Base-by-base conservation (phyloP, 2,329 filamentous ascomycete genomes). In the Xylariaceae sp. region DNA sequence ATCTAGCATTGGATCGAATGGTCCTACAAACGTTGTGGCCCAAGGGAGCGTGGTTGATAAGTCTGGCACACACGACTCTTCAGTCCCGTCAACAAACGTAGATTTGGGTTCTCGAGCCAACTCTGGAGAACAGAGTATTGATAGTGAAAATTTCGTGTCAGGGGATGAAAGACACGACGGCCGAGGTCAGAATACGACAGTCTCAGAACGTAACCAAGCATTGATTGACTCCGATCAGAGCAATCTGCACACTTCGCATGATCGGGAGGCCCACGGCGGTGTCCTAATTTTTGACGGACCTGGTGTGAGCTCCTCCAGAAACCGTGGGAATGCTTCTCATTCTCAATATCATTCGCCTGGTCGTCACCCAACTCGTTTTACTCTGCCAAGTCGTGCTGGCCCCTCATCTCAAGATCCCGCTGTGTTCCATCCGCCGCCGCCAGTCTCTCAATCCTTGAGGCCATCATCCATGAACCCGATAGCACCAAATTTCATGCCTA, bases 391-490 rank as follows among this genome's bases (percentile, higher is more conserved):
- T 35, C 43, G 46, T 7, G 32, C 19, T 12, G 41, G 30, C 11
- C 42, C 37, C 9, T 2, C 29, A 3, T 45, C 45, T 5, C 51
- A 31, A 44, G 19, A 42, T 32, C 11, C 31, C 19, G 35, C 46
- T 32, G 11, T 42, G 9, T 12, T 40, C 27, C 32, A 27, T 4
- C 41, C 37, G 54, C 32, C 45, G 9, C 34, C 34, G n/a, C 12
- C 39, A 26, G 29, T 32, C 19, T 12, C 41, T n/a, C 47, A 41
- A 42, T 2, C 11, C 7, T n/a, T 9, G 9, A 3, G 41, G 29
- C 9, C 51, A 8, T 49, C 55, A 46, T 42, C 47, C 45, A 35
- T 53, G 53, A 55, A 58, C 40, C 57, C 57, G 47, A 51, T 54
- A 58, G 49, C 55, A 39, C 35, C 52, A 52, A 50, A 5, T 35